A percentile compares a stretch with the other conserved stretches of the same genome.
phyloP scores from a whole-genome alignment of 1,284 basidiomycete genomes.

The Apiotrichum porosum region DNA sequence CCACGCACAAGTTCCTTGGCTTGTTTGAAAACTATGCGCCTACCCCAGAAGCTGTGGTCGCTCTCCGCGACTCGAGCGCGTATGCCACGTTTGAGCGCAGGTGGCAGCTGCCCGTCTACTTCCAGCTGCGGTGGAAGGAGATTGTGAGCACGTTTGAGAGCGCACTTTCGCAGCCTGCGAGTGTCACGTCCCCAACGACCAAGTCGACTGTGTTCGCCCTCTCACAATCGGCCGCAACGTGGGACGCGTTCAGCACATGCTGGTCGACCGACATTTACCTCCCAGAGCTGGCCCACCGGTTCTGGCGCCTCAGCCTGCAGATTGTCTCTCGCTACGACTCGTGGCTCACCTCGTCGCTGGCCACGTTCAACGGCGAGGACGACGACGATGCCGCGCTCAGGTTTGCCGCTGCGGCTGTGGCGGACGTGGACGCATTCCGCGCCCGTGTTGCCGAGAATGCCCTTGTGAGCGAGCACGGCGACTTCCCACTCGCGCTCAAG shows the following conservation, averaged over 20 bases:
- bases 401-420: slow-evolving; percentile 29
- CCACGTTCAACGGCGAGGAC: slow-evolving; percentile 53
- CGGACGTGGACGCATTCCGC: slow-evolving; percentile 31
- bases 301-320: slow-evolving; percentile 85
- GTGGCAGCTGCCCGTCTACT: slow-evolving; percentile 96
- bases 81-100: slow-evolving; percentile 71
- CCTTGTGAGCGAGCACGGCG: slow-evolving; percentile 4
- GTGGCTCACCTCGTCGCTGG: slow-evolving; percentile 57
- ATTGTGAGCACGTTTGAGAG: slow-evolving; percentile 73
- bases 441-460: slow-evolving; percentile 9
- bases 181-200: neutral
- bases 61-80: slow-evolving; percentile 65
- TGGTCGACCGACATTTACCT: slow-evolving; percentile 83
- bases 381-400: slow-evolving; percentile 51
- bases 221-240: slow-evolving; percentile 63
- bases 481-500: slow-evolving; percentile 14
- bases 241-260: slow-evolving; percentile 67
- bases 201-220: slow-evolving; percentile 35
- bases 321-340: slow-evolving; percentile 69
- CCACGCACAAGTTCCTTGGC: slow-evolving; percentile 77
- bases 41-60: slow-evolving; percentile 62
- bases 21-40: slow-evolving; percentile 77
- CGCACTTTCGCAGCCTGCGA: slow-evolving; percentile 47
- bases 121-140: slow-evolving; percentile 96
- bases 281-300: slow-evolving; percentile 69